Evolutionary conservation across 169 alveolate species (phyloP), one percentile per base, ranked within the genome.

Genomic region (Eimeria zaria): DNA sequence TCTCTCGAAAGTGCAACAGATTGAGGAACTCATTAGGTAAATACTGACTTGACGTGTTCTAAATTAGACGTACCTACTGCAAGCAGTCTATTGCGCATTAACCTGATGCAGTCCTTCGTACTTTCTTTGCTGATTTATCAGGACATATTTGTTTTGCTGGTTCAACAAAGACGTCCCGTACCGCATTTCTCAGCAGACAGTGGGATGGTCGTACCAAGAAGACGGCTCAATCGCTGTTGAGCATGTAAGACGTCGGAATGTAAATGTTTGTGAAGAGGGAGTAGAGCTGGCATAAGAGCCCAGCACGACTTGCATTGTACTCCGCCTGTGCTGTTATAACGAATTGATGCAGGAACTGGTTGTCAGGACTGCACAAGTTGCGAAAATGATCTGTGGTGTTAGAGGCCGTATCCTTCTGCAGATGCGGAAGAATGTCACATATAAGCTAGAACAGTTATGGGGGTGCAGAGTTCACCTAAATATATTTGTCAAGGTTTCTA

Each of bases 161-260:
- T 96, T 96, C 62, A 96, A 96, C 76, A 96, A 96, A 62, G 97
- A 96, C 55, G 96, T 96, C 24, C 97, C 97, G 8, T 96, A 96
- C 46, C 95, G 95, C 11, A 83, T 91, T 62, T n/a, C 55, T 51
- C 97, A 96, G 76, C 90, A 74, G 71, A 96, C 97, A 7, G 80
- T 96, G 30, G 97, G 97, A n/a, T 96, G 97, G 97, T 81, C 97
- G 30, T 60, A 41, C 6, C 90, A 73, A 9, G 55, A 60, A 33
- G 97, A 96, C 67, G 97, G 97, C 39, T 73, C 95, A n/a, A 67
- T 96, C 11, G 91, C 74, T 24, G 62, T 96, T 69, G 96, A 96
- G 33, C 97, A 96, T 8, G 97, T 91, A 51, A 44, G 81, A n/a
- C 53, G 24, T 30, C 76, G 73, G 69, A 36, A 6, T 60, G 22